Evolutionary conservation across 495 filamentous ascomycete species (phyloP).

Genomic region (Choiromyces venosus): DNA sequence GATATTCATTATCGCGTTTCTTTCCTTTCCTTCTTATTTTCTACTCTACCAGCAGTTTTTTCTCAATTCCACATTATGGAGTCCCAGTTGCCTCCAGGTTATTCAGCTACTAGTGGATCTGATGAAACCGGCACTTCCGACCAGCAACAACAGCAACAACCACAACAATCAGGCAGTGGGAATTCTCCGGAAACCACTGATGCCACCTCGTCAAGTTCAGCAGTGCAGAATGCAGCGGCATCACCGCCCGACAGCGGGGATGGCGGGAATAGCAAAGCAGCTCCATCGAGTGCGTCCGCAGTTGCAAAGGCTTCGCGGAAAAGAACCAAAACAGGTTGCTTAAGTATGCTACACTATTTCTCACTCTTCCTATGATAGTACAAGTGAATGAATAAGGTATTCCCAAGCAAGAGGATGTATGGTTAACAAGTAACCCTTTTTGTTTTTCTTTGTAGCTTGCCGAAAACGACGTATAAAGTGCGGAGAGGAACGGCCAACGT

Average conservation of each 20-base stretch:
- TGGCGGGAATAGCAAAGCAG: conserved; percentile 14
- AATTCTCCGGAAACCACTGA: conserved; percentile 20
- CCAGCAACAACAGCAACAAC: conserved; percentile 25
- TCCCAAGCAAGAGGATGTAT: neutral
- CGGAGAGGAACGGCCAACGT: conserved; percentile 87
- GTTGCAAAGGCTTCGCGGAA: conserved; percentile 51
- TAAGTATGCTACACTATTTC: conserved; percentile 60
- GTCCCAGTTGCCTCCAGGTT: conserved; percentile 11
- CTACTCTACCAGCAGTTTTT: neutral
- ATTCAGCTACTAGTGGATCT: neutral
- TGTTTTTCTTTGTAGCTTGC: conserved; percentile 57
- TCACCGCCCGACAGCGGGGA: neutral
- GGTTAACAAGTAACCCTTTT: conserved; percentile 19
- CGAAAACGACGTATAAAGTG: conserved; percentile 95
- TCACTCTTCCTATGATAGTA: conserved; percentile 8
- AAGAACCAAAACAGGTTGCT: conserved; percentile 91
- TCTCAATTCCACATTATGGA: conserved; percentile 17
- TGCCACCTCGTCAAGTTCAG: conserved; percentile 14
- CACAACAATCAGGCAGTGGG: conserved; percentile 2
- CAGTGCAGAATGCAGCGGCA: conserved; percentile 14
- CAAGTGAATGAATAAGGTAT: neutral
- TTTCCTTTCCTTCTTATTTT: neutral
- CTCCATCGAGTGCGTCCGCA: conserved; percentile 28
- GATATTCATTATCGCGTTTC: neutral
- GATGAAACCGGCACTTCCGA: neutral